Percentiles rank a stretch among this genome's conserved stretches.
Conservation (phyloP, 345 rosid species). For the Citrus maxima region DNA sequence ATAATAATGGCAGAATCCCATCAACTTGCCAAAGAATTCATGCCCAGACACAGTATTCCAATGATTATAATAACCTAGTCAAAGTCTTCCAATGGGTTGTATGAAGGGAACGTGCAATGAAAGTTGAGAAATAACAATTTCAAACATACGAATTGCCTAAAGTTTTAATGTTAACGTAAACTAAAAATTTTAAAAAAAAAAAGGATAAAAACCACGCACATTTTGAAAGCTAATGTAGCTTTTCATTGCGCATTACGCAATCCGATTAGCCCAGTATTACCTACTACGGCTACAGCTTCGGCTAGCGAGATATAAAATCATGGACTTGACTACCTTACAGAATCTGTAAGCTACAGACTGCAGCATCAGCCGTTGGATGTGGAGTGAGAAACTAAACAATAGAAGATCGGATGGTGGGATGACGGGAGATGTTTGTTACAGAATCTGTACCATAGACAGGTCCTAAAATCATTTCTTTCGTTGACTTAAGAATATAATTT, state of each 20-base stretch:
- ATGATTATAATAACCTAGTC: background rate
- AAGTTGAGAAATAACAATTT: background rate
- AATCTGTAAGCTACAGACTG: too few relatives aligned
- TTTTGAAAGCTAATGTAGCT: background rate
- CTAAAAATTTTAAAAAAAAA: background rate
- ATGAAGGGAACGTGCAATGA: background rate
- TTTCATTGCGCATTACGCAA: background rate
- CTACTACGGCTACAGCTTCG: background rate
- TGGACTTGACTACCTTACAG: too few relatives aligned
- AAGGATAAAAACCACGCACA: background rate
- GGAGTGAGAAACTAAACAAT: too few relatives aligned
- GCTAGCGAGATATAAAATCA: background rate
- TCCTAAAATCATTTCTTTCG: background rate
- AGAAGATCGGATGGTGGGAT: too few relatives aligned
- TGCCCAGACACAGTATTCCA: background rate
- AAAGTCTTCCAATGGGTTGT: background rate
- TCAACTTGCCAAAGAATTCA: slow-evolving; percentile 5
- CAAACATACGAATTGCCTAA: background rate
- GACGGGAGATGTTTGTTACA: too few relatives aligned
- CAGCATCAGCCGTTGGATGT: too few relatives aligned
- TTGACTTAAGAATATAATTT: background rate
- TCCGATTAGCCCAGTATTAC: background rate
- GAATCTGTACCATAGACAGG: too few relatives aligned
- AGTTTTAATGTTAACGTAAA: too few relatives aligned
- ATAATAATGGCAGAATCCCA: background rate